phyloP scores from a whole-genome alignment of 371 early-diverging fungal genomes.

The Rhizopus microsporus region DNA sequence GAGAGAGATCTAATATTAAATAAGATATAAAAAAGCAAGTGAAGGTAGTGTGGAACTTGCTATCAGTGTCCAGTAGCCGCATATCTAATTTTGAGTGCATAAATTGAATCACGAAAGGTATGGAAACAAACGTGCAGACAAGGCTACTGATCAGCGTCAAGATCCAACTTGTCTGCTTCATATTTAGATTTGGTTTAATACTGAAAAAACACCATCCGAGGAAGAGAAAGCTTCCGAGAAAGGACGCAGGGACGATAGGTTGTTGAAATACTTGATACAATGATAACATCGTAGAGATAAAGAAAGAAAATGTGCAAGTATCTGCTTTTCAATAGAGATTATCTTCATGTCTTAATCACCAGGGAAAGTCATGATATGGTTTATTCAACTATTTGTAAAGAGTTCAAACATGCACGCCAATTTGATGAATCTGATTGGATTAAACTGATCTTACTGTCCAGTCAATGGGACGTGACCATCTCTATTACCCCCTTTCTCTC shows the following conservation, averaged over 20 bases:
- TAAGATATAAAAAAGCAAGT: constrained; percentile 45
- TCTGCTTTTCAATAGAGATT: no score
- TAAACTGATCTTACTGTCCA: no score
- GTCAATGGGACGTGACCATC: no score
- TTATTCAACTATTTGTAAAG: no score
- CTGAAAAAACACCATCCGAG: constrained; percentile 29
- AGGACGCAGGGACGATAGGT: constrained; percentile 24
- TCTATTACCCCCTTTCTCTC: no score
- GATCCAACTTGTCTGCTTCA: constrained; percentile 41
- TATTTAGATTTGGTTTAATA: constrained; percentile 21
- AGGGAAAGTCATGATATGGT: no score
- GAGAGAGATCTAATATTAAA: constrained; percentile 39
- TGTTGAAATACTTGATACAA: constrained; percentile 21
- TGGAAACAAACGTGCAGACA: constrained; percentile 33
- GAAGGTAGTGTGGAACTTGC: constrained; percentile 15
- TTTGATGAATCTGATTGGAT: no score
- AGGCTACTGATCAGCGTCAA: constrained; percentile 41
- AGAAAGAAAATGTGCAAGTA: no score
- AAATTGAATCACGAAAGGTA: constrained; percentile 30
- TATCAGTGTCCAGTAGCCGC: constrained; percentile 10
- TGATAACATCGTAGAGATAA: no score
- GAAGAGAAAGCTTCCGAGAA: constrained; percentile 11
- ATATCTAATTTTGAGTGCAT: constrained; percentile 37
- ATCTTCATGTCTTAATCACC: no score
- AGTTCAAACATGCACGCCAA: no score